Evolutionary conservation across 2,329 filamentous ascomycete genomes (phyloP), one percentile per base, ranked within the genome.

Genomic region (Aspergillus hiratsukae): DNA sequence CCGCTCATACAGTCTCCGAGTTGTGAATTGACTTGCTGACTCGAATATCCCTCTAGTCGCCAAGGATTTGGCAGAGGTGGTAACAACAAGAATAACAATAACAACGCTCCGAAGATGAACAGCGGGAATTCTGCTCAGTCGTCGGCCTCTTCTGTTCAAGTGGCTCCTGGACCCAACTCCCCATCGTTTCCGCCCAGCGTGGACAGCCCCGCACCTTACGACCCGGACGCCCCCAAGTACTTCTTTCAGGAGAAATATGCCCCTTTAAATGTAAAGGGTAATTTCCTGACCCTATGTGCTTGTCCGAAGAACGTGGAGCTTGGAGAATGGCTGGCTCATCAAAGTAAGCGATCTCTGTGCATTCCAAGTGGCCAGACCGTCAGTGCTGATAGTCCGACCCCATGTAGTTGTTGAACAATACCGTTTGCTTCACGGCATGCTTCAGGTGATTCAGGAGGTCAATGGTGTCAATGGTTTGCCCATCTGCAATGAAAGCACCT

Each of bases 281-380:
- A 97, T 78, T 97, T 97, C 72, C 91, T 96, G 87, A 97, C 93
- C 10, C 78, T 97, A 58, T 95, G 92, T 67, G 91, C 91, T 51
- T 88, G 92, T 70, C 93, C 93, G 23, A 92, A 93, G 78, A 92
- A 94, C 55, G 90, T 97, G 48, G 93, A 97, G 69, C 86, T 91
- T 71, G 93, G 91, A 63, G 93, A 97, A 76, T 97, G 93, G 93
- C 83, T 97, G 65, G 92, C 92, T 61, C 91, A 97, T 74, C 93
- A 97, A 81, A 87, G 93, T 96, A 81, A 70, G 77, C 67, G 48
- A 48, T 31, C 51, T 48, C 8, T n/a, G 37, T 21, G 21, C 17
- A 23, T 40, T 9, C 28, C 52, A 46, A 19, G 55, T 31, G 27
- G 43, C 29, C 23, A 53, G 49, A 25, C 52, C 50, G n/a, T 19